Evolutionary conservation across 1,284 basidiomycete genomes (phyloP).

Genomic region (Heterobasidion parviporum): DNA sequence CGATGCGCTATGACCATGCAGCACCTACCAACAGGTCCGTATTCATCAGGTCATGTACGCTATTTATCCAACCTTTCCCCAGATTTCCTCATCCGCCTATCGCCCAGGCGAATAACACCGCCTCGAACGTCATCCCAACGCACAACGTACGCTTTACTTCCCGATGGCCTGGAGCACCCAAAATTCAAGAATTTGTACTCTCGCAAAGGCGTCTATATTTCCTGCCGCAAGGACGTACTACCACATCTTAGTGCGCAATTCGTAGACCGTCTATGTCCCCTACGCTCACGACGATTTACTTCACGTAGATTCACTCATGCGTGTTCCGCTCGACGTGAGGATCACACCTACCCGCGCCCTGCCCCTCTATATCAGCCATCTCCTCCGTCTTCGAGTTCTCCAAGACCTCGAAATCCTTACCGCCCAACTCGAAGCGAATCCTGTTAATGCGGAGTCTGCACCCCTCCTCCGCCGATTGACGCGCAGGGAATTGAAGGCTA

Average conservation of each 20-base stretch:
- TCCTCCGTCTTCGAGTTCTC: slow-evolving; percentile 61
- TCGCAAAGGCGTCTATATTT: slow-evolving; percentile 39
- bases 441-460: slow-evolving; percentile 14
- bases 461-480: slow-evolving; percentile 54
- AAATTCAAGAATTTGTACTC: slow-evolving; percentile 40
- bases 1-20: slow-evolving; percentile 41
- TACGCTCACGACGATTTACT: too few relatives aligned
- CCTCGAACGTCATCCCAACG: slow-evolving; percentile 8
- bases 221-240: slow-evolving; percentile 48
- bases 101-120: slow-evolving; percentile 33
- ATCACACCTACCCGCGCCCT: background rate
- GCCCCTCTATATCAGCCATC: slow-evolving; percentile 46
- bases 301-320: too few relatives aligned
- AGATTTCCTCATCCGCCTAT: slow-evolving; percentile 66
- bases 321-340: too few relatives aligned
- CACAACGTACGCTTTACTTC: slow-evolving; percentile 30
- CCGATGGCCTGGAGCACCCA: slow-evolving; percentile 63
- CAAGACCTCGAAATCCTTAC: slow-evolving; percentile 62
- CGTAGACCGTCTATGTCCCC: too few relatives aligned
- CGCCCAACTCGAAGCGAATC: slow-evolving; percentile 27
- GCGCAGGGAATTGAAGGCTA: slow-evolving; percentile 42
- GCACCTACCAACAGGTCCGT: slow-evolving; percentile 49
- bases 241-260: background rate
- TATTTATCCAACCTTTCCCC: slow-evolving; percentile 2
- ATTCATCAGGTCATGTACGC: background rate